These are phyloP conservation scores for Auxenochlorella pyrenoidosa DNA, from an alignment of 139 green algal genomes.

Conservation along the genomic window DNA sequence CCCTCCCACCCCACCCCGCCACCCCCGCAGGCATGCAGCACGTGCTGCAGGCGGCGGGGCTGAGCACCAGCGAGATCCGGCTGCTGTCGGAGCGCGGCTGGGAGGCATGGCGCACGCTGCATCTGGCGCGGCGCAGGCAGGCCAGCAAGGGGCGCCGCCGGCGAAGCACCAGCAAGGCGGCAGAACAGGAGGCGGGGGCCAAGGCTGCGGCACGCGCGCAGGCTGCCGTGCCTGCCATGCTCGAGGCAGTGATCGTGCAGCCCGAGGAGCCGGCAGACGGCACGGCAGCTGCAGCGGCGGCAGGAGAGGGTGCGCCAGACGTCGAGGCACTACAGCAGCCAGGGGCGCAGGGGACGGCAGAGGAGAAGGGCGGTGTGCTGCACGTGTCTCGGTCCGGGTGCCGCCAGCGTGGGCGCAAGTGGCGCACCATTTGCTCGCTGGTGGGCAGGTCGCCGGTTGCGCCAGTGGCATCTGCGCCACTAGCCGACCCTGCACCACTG, in stretches of 20 bases:
- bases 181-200: background rate
- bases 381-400: background rate
- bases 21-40: background rate
- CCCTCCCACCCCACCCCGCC: background rate
- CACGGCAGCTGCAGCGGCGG: background rate
- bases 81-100: constrained; percentile 13
- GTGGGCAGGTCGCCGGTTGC: background rate
- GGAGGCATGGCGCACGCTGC: background rate
- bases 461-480: background rate
- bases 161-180: background rate
- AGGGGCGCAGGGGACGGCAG: background rate
- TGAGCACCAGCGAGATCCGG: background rate
- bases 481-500: background rate
- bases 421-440: constrained; percentile 21
- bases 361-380: constrained; percentile 26
- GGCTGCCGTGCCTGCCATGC: too few relatives aligned
- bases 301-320: background rate
- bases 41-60: constrained; percentile 23
- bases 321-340: background rate
- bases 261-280: too few relatives aligned
- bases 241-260: too few relatives aligned
- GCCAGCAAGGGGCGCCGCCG: background rate
- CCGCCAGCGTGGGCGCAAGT: background rate
- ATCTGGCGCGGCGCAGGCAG: background rate
- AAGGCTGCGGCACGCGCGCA: background rate